Evolutionary conservation across 2,329 filamentous ascomycete species (phyloP).

Genomic region (Celoporthe dispersa): DNA sequence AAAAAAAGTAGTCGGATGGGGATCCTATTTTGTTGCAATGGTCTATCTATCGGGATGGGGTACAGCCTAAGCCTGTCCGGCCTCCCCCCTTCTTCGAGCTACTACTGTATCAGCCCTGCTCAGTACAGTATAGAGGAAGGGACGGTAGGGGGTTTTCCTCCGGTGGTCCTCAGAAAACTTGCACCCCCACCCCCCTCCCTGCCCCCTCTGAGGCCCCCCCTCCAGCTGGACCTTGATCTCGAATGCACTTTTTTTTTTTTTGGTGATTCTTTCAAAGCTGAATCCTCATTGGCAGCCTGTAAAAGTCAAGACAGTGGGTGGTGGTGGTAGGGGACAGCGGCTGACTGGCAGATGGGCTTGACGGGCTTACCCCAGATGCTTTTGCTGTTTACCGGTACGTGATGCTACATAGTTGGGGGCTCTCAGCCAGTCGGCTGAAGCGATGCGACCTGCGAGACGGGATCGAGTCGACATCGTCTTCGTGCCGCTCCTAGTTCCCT

Average conservation of each 20-base stretch:
- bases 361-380: constrained; percentile 5
- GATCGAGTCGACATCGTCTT: constrained; percentile 8
- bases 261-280: not conserved
- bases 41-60: not conserved
- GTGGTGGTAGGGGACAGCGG: not conserved
- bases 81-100: not conserved
- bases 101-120: constrained; percentile 21
- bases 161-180: no score
- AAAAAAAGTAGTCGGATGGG: not conserved
- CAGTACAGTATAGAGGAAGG: not conserved
- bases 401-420: not conserved
- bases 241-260: no score
- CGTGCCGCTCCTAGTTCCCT: not conserved
- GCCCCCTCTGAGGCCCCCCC: not conserved
- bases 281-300: not conserved
- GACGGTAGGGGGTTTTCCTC: constrained; percentile 12
- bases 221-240: not conserved
- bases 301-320: not conserved
- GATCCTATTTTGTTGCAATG: not conserved
- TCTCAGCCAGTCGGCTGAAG: constrained; percentile 2
- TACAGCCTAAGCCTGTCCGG: not conserved
- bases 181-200: no score
- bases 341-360: constrained; percentile 1
- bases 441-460: not conserved
- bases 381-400: not conserved